A percentile compares a stretch with the other conserved stretches of the same genome.
These are phyloP conservation scores for Oxytropis ochrocephala DNA, from an alignment of 306 rosid species.

Conservation along the genomic window DNA sequence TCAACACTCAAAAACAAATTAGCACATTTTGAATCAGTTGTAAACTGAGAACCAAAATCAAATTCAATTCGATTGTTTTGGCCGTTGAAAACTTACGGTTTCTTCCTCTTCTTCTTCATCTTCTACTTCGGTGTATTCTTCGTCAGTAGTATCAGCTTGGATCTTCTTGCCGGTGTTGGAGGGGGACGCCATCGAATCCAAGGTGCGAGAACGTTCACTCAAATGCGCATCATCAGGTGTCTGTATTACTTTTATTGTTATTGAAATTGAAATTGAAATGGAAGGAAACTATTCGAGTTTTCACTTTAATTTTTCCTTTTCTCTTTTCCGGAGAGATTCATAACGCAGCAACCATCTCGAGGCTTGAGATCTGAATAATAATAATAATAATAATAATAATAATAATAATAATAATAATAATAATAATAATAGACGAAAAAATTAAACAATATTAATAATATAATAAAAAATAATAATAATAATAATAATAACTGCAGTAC, in stretches of 20 bases:
- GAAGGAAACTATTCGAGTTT: slow-evolving; percentile 1
- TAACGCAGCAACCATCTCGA: not conserved
- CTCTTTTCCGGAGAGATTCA: slow-evolving; percentile 11
- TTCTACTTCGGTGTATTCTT: slow-evolving; percentile 39
- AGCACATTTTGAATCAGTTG: not conserved
- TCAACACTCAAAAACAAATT: not conserved
- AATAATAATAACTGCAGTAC: too few species aligned
- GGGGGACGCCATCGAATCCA: slow-evolving; percentile 67
- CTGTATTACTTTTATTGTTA: not conserved
- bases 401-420: too few species aligned
- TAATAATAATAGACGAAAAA: too few species aligned
- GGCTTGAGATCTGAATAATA: slow-evolving; percentile 19
- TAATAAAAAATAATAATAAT: too few species aligned
- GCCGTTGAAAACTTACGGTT: slow-evolving; percentile 21
- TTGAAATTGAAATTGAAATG: not conserved
- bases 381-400: too few species aligned
- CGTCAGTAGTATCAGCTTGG: slow-evolving; percentile 33
- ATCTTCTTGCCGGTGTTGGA: slow-evolving; percentile 49
- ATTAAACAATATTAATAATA: too few species aligned
- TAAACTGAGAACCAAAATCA: not conserved
- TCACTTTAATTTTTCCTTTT: not conserved
- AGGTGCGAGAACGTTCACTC: slow-evolving; percentile 20
- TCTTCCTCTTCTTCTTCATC: slow-evolving; percentile 43
- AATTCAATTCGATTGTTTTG: not conserved
- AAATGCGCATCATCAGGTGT: not conserved